phyloP scores from a whole-genome alignment of 306 rosid species.

The Prunus mira region DNA sequence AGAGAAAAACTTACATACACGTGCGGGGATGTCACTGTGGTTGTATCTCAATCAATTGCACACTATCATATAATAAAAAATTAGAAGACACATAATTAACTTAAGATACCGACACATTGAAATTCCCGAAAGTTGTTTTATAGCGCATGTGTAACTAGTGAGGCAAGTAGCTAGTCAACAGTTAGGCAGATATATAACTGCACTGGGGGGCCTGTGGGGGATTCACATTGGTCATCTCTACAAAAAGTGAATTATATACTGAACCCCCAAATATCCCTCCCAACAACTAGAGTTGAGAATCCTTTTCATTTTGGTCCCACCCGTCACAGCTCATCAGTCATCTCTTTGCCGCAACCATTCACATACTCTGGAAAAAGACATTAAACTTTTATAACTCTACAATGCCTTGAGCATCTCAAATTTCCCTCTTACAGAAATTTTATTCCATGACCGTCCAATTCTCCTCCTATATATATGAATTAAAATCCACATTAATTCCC shows the following conservation, averaged over 20 bases:
- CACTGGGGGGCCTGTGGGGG: not conserved
- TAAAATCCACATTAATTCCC: not conserved
- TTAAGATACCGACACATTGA: too few relatives aligned
- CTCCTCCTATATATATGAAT: not conserved
- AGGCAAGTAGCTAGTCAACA: slow-evolving; percentile 1
- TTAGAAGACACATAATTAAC: too few relatives aligned
- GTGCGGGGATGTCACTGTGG: too few relatives aligned
- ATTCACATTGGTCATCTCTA: not conserved
- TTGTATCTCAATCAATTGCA: too few relatives aligned
- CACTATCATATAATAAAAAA: too few relatives aligned
- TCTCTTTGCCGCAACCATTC: slow-evolving; percentile 40
- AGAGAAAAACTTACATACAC: too few relatives aligned
- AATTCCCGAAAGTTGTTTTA: too few relatives aligned
- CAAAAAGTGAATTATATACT: not conserved
- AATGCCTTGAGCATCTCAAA: slow-evolving; percentile 42
- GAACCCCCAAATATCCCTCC: not conserved
- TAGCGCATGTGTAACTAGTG: not conserved
- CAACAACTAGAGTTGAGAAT: not conserved
- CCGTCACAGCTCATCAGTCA: slow-evolving; percentile 19
- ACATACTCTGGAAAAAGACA: slow-evolving; percentile 26
- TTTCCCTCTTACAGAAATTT: slow-evolving; percentile 27
- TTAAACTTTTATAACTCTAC: slow-evolving; percentile 25
- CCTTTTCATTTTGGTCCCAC: slow-evolving; percentile 37
- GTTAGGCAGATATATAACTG: not conserved
- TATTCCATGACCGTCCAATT: slow-evolving; percentile 34